These are phyloP conservation scores for Cinchona pubescens DNA, from an alignment of 257 asterid genomes.

Conservation along the genomic window DNA sequence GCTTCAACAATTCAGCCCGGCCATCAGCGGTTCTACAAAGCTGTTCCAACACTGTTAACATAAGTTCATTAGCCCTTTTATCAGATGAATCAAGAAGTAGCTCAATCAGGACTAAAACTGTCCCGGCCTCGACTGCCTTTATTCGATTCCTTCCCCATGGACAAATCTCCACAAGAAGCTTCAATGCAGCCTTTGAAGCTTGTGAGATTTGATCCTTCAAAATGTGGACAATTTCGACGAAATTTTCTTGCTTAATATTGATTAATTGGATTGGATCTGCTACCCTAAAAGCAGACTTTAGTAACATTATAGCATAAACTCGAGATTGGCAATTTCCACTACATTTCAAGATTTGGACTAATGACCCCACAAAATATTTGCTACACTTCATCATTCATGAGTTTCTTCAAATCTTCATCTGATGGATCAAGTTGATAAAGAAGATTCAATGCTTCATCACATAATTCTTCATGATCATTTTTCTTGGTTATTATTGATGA, in stretches of 20 bases:
- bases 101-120: conserved; percentile 46
- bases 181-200: conserved; percentile 49
- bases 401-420: conserved; percentile 27
- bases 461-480: conserved; percentile 8
- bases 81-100: conserved; percentile 46
- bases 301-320: conserved; percentile 25
- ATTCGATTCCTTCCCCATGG: conserved; percentile 69
- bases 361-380: conserved; percentile 23
- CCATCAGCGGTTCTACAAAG: conserved; percentile 79
- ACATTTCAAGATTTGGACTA: conserved; percentile 29
- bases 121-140: conserved; percentile 50
- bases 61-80: conserved; percentile 45
- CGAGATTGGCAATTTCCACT: conserved; percentile 39
- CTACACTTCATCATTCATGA: conserved; percentile 21
- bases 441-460: conserved; percentile 40
- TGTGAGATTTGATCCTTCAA: conserved; percentile 37
- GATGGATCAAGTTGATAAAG: conserved; percentile 49
- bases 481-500: conserved; percentile 26
- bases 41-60: conserved; percentile 48
- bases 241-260: conserved; percentile 24
- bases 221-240: conserved; percentile 27
- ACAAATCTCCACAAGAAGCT: conserved; percentile 48
- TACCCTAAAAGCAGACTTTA: conserved; percentile 33
- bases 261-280: conserved; percentile 48
- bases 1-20: conserved; percentile 60